Evolutionary conservation across 306 rosid genomes (phyloP), one percentile per base, ranked within the genome.

Genomic region (Geum urbanum): DNA sequence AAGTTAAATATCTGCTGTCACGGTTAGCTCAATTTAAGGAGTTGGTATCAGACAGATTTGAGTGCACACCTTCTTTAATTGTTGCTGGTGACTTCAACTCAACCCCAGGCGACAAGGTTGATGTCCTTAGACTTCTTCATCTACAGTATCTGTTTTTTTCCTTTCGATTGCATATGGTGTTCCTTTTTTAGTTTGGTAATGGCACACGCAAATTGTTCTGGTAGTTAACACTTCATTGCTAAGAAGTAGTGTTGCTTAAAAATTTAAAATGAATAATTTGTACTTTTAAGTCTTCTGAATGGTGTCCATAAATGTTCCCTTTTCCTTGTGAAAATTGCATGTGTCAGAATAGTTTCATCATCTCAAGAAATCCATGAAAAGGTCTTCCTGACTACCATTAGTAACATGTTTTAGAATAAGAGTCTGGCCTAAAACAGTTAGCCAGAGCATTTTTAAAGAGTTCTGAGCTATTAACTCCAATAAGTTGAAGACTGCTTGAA

Each of bases 61-160:
- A 78, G 69, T 85, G 94, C 74, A 48, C 35, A 0, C 91, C 96
- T 61, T 88, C 87, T 16, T 77, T 94, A 61, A 74, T 90, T 73
- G 82, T 90, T 80, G 88, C 98, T 16, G 98, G 98, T 54, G 98
- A 94, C 82, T 90, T 94, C 86, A 94, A 94, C 84, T 94, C 98
- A 77, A 76, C 39, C 40, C 97, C 98, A 12, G 90, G 97, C 73
- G 95, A 94, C 76, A 77, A 74, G 98, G 97, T 94, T 68, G 75
- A 49, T 5, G 78, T 64, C 70, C 72, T 73, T 40, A 20, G 13
- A 40, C 51, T 75, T 62, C 69, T 72, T 55, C 20, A 32, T 59
- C 68, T 45, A 15, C 32, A 40, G 32, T 27, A 2, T 2, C 32
- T 40, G 14, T 27, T 67, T 74, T 68, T 44, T 14, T 80, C n/a